These are phyloP conservation scores for Adansonia rubrostipa DNA, from an alignment of 441 rosid species.

Conservation along the genomic window DNA sequence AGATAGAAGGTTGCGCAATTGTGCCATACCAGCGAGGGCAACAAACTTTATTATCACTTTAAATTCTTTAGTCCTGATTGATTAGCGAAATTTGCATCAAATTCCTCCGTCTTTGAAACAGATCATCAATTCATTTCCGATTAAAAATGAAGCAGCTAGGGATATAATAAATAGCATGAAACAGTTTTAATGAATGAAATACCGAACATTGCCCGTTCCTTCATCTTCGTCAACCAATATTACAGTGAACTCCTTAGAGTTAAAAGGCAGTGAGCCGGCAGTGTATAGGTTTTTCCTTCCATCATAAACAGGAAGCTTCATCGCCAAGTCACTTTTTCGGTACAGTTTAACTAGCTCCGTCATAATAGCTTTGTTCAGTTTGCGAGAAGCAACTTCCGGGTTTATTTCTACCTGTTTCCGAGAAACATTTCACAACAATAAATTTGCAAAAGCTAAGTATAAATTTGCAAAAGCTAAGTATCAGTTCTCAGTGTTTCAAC, in stretches of 20 bases:
- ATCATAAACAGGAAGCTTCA: constrained; percentile 57
- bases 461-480: too few species aligned
- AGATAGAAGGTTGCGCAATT: constrained; percentile 41
- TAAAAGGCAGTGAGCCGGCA: constrained; percentile 53
- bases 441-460: background rate
- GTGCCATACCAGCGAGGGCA: constrained; percentile 44
- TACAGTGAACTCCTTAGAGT: constrained; percentile 43
- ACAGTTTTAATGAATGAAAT: constrained; percentile 15
- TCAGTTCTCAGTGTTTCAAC: background rate
- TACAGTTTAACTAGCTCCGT: constrained; percentile 44
- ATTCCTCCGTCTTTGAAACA: background rate
- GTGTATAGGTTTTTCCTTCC: constrained; percentile 51
- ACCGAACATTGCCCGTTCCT: constrained; percentile 38
- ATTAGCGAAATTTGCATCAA: constrained; percentile 1
- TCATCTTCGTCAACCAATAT: constrained; percentile 40
- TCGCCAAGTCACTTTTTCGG: constrained; percentile 46
- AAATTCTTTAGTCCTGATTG: constrained; percentile 40
- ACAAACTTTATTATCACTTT: constrained; percentile 48
- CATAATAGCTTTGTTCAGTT: constrained; percentile 44
- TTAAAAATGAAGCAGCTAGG: background rate
- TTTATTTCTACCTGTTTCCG: constrained; percentile 44
- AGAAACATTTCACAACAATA: background rate
- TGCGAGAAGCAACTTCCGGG: constrained; percentile 45
- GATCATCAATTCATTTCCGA: background rate
- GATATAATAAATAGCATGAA: background rate